Evolutionary conservation across 2,329 filamentous ascomycete genomes (phyloP).

Genomic region (Metarhizium album): DNA sequence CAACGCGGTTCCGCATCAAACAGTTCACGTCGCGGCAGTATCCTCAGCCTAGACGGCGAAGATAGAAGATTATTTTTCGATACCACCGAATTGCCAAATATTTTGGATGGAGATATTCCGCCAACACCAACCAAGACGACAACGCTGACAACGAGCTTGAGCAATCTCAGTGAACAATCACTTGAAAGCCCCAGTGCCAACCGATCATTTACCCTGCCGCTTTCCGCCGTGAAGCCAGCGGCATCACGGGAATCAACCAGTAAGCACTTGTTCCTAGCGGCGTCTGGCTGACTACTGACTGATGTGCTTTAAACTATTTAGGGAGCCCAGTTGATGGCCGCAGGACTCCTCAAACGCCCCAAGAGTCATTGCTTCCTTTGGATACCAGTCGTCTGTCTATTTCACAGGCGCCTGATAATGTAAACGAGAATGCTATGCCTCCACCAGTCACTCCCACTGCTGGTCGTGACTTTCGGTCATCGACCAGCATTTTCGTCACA

Average conservation of each 20-base stretch:
- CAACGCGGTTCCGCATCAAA: slow-evolving; percentile 38
- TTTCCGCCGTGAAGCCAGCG: slow-evolving; percentile 27
- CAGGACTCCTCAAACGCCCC: slow-evolving; percentile 67
- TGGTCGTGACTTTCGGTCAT: slow-evolving; percentile 37
- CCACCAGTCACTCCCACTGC: slow-evolving; percentile 74
- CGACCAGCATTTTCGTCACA: slow-evolving; percentile 49
- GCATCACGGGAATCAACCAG: slow-evolving; percentile 29
- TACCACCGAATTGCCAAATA: slow-evolving; percentile 14
- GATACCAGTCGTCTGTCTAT: slow-evolving; percentile 80
- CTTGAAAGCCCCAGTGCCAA: slow-evolving; percentile 38
- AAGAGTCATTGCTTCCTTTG: slow-evolving; percentile 60
- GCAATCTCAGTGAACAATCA: slow-evolving; percentile 26
- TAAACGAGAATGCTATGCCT: slow-evolving; percentile 24
- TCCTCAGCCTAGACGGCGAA: slow-evolving; percentile 72
- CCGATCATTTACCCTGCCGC: slow-evolving; percentile 29
- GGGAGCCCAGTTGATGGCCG: slow-evolving; percentile 51
- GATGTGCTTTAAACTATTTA: slow-evolving; percentile 35
- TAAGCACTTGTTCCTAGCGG: slow-evolving; percentile 29
- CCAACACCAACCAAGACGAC: slow-evolving; percentile 82
- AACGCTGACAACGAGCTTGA: slow-evolving; percentile 29
- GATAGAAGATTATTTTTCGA: slow-evolving; percentile 44
- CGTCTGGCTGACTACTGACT: slow-evolving; percentile 27
- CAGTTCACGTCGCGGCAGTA: slow-evolving; percentile 50
- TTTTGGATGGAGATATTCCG: slow-evolving; percentile 54
- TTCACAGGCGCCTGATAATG: slow-evolving; percentile 43